phyloP scores from a whole-genome alignment of 2,329 filamentous ascomycete species.

The Eutypa lata region DNA sequence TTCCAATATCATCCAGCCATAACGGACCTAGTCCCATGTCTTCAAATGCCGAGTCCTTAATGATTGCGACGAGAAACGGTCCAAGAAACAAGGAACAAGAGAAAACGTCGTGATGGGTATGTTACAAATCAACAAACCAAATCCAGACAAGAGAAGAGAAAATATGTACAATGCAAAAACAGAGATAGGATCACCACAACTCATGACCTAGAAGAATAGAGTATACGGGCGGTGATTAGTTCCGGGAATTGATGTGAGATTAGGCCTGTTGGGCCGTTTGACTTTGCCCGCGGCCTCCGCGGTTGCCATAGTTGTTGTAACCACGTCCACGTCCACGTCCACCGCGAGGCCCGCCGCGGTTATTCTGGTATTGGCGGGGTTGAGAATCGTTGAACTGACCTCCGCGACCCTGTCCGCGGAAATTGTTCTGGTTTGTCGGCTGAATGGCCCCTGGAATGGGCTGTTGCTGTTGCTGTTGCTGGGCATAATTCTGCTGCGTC shows the following conservation, averaged over 20 bases:
- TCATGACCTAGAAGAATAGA: slow-evolving; percentile 2
- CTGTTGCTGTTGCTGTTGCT: slow-evolving; percentile 20
- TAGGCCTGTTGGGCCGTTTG: slow-evolving; percentile 30
- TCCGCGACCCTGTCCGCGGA: slow-evolving; percentile 19
- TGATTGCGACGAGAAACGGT: slow-evolving; percentile 20
- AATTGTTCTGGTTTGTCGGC: slow-evolving; percentile 26
- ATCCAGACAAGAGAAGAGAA: slow-evolving; percentile 18
- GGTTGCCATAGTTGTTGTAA: slow-evolving; percentile 31
- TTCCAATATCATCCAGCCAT: slow-evolving; percentile 25
- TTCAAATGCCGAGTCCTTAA: slow-evolving; percentile 24
- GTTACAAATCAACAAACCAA: slow-evolving; percentile 28
- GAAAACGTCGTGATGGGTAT: slow-evolving; percentile 29
- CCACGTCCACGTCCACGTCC: slow-evolving; percentile 29
- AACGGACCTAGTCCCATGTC: slow-evolving; percentile 22
- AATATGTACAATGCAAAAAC: slow-evolving; percentile 30
- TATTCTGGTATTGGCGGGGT: slow-evolving; percentile 29
- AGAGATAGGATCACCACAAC: slow-evolving; percentile 6
- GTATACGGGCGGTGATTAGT: slow-evolving; percentile 3
- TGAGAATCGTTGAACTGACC: slow-evolving; percentile 30
- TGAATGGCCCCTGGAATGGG: slow-evolving; percentile 18
- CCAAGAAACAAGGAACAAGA: slow-evolving; percentile 22
- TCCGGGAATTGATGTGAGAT: slow-evolving; percentile 3
- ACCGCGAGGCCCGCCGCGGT: slow-evolving; percentile 22
- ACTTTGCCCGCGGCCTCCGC: slow-evolving; percentile 28
- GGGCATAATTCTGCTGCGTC: not conserved